phyloP scores from a whole-genome alignment of 2,329 filamentous ascomycete species.

The Falciphora oryzae region DNA sequence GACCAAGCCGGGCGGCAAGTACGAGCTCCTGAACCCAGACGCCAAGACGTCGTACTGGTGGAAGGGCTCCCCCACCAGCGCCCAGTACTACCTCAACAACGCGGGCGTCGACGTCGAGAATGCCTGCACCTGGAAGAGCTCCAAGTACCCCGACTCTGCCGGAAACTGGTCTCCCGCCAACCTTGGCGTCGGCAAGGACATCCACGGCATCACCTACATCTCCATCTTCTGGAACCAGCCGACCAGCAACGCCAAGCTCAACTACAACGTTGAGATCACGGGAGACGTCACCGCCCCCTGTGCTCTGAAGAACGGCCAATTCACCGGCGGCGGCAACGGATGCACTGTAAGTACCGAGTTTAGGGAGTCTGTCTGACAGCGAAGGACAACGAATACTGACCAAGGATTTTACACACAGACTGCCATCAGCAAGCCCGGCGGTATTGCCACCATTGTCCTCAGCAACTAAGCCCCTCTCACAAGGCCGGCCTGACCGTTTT shows the following conservation, averaged over 20 bases:
- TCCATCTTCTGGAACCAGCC: slow-evolving; percentile 81
- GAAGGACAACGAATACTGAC: slow-evolving; percentile 15
- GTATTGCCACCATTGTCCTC: slow-evolving; percentile 39
- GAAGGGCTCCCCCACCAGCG: slow-evolving; percentile 69
- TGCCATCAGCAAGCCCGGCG: slow-evolving; percentile 30
- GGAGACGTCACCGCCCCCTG: slow-evolving; percentile 59
- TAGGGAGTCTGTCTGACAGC: not conserved
- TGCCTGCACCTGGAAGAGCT: slow-evolving; percentile 70
- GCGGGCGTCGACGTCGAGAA: slow-evolving; percentile 59
- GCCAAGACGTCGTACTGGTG: slow-evolving; percentile 70
- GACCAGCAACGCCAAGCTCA: slow-evolving; percentile 61
- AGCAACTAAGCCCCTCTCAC: slow-evolving; percentile 5
- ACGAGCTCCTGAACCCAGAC: slow-evolving; percentile 69
- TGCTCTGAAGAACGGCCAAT: slow-evolving; percentile 60
- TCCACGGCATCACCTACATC: slow-evolving; percentile 63
- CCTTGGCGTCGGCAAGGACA: slow-evolving; percentile 70
- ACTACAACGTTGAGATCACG: slow-evolving; percentile 73
- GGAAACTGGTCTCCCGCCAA: slow-evolving; percentile 88
- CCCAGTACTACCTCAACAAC: slow-evolving; percentile 96
- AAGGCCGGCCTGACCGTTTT: slow-evolving; percentile 13
- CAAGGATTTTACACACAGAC: slow-evolving; percentile 28
- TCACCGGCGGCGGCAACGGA: slow-evolving; percentile 53
- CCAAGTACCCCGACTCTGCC: slow-evolving; percentile 41
- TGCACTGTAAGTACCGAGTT: slow-evolving; percentile 67
- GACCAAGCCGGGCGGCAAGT: slow-evolving; percentile 50